phyloP scores from a whole-genome alignment of 2,329 filamentous ascomycete genomes.

The Fusarium incarnatum region DNA sequence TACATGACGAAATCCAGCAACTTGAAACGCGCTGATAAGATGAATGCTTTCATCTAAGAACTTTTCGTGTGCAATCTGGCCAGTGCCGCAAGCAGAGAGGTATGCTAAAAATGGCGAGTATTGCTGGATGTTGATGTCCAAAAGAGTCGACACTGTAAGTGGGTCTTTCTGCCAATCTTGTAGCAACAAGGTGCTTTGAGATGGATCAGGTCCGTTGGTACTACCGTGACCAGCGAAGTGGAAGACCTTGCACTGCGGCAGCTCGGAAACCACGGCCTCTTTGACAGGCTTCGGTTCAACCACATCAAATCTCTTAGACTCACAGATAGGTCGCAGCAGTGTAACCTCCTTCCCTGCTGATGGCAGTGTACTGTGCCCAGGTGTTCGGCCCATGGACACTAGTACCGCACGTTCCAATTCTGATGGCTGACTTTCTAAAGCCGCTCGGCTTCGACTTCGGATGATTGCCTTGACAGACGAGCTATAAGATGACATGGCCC shows the following conservation, averaged over 20 bases:
- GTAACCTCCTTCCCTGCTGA: too few relatives aligned
- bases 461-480: too few relatives aligned
- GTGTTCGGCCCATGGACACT: too few relatives aligned
- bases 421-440: rapidly evolving
- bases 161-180: background rate
- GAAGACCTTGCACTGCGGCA: background rate
- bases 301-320: too few relatives aligned
- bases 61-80: background rate
- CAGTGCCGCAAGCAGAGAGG: background rate
- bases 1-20: background rate
- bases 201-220: background rate
- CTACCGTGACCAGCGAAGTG: background rate
- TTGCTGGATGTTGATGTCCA: background rate
- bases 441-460: too few relatives aligned
- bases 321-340: too few relatives aligned
- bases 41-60: background rate
- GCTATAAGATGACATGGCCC: too few relatives aligned
- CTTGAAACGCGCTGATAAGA: background rate
- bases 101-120: background rate
- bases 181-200: background rate
- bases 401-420: rapidly evolving
- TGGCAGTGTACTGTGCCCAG: too few relatives aligned
- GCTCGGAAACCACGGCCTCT: too few relatives aligned
- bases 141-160: background rate
- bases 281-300: too few relatives aligned